A percentile compares a stretch with the other conserved stretches of the same genome.
phyloP scores from a whole-genome alignment of 305 asterid species.

The Fraxinus platypoda region DNA sequence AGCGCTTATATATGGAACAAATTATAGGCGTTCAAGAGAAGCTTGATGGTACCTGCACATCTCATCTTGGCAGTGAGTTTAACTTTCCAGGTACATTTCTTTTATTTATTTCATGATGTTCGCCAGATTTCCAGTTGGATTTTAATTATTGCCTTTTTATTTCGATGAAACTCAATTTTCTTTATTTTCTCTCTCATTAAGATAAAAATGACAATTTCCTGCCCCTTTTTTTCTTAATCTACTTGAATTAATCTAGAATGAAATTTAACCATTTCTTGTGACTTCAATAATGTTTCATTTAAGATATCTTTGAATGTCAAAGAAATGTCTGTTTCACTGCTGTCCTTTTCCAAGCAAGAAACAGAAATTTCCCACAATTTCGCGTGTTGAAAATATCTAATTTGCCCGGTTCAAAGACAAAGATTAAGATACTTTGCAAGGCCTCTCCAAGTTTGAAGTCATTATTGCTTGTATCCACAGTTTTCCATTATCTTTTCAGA shows the following conservation, averaged over 20 bases:
- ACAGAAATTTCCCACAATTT: neutral
- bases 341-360: neutral
- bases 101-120: conserved; percentile 2
- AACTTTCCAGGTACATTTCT: conserved; percentile 65
- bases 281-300: neutral
- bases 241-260: neutral
- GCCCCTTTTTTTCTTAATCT: neutral
- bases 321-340: neutral
- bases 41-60: conserved; percentile 83
- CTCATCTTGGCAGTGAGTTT: conserved; percentile 63
- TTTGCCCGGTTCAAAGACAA: neutral
- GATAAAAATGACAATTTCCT: neutral
- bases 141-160: neutral
- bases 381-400: neutral
- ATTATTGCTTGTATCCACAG: neutral
- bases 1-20: conserved; percentile 15
- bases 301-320: neutral
- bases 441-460: neutral
- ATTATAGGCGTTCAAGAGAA: conserved; percentile 75
- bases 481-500: neutral
- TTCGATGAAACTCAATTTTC: neutral
- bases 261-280: neutral
- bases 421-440: neutral
- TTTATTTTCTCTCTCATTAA: neutral
- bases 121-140: conserved; percentile 1